Conservation (phyloP, 2,329 filamentous ascomycete genomes). For the Beauveria caledonica region DNA sequence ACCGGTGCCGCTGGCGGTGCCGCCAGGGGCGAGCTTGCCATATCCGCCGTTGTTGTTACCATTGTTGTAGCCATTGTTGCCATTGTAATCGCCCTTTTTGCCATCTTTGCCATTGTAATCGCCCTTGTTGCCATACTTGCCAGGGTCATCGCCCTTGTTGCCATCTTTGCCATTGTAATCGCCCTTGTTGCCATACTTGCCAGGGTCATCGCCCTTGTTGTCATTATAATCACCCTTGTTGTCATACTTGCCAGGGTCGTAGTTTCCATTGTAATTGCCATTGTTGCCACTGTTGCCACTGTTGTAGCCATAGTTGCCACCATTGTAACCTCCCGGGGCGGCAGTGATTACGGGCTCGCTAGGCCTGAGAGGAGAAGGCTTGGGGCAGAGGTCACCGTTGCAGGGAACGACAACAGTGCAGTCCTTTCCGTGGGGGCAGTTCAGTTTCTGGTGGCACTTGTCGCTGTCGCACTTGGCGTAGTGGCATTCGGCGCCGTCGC, state of each 20-base stretch:
- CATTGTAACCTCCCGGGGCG: neutral
- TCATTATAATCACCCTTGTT: neutral
- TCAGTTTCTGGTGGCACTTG: slow-evolving; percentile 23
- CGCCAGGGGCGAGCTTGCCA: slow-evolving; percentile 2
- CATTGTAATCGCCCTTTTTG: neutral
- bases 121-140: neutral
- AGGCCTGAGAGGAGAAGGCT: slow-evolving; percentile 12
- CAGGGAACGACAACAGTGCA: slow-evolving; percentile 20
- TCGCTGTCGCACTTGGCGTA: slow-evolving; percentile 22
- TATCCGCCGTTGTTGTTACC: neutral
- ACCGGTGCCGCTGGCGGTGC: neutral
- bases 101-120: neutral
- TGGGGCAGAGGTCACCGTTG: slow-evolving; percentile 14
- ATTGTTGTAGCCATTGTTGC: neutral
- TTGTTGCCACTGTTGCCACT: neutral
- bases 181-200: neutral
- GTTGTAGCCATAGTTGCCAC: neutral
- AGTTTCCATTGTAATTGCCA: neutral
- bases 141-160: neutral
- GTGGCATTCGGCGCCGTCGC: slow-evolving; percentile 23
- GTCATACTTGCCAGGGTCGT: neutral
- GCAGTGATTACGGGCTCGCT: slow-evolving; percentile 13
- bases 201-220: too few relatives aligned
- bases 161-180: neutral
- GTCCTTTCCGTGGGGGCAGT: slow-evolving; percentile 18